Base-by-base conservation (phyloP, 805 yeast genomes). In the Alloascoidea africana region DNA sequence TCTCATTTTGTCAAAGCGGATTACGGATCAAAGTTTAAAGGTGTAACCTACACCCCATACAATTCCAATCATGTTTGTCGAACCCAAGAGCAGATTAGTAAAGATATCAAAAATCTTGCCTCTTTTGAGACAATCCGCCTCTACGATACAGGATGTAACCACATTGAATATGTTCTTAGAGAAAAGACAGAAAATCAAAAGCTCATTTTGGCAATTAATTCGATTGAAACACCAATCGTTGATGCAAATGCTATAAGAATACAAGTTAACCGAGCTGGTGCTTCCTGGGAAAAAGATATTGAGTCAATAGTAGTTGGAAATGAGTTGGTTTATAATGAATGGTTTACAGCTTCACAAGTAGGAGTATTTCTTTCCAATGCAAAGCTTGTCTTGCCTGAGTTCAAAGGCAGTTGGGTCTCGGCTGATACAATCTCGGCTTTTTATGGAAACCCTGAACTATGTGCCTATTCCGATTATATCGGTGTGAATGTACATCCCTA, bases 351-450 rank as follows among this genome's bases (percentile, higher is more conserved):
- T n/a, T 8, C 30, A 8, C 13, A 23, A 23, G 30, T 23, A 8
- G 30, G 30, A 8, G n/a, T n/a, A 23, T 23, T 8, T 23, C 8
- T 23, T n/a, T n/a, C 8, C 8, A 8, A 23, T 8, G 30, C n/a
- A 23, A 23, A n/a, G n/a, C 13, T 8, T 23, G 13, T 23, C 30
- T n/a, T 23, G n/a, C 8, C 13, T 23, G n/a, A 8, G 13, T 23
- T 23, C 30, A 8, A 63, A 6, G 96, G 96, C 38, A 51, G 59
- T 39, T 66, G 86, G 35, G 78, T 91, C 16, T 85, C 94, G 14
- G 73, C 94, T 40, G 96, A 87, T 55, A 93, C 95, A 39, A 91
- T 95, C n/a, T 79, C 70, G 11, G 58, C 75, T 14, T 86, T 67
- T 56, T 68, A 69, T 51, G 53, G 61, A 36, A 44, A 80, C 52